Percentiles rank a stretch among this genome's conserved stretches.
Conservation (phyloP, 192 early-diverging fungal species). For the Coemansia javaensis region DNA sequence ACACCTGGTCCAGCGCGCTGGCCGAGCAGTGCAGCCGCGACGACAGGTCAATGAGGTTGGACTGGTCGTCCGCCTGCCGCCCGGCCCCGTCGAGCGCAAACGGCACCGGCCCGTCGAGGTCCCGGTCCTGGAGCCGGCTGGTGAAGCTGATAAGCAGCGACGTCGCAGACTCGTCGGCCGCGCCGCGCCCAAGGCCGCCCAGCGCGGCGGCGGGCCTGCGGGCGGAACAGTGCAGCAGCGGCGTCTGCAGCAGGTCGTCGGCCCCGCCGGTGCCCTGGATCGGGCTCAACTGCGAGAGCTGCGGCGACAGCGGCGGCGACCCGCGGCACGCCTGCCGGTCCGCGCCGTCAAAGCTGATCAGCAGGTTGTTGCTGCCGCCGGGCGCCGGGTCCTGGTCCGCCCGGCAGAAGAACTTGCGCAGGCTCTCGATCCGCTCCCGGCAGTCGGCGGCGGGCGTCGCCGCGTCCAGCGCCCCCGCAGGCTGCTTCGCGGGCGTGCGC, state of each 20-base stretch:
- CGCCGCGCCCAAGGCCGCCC: background rate
- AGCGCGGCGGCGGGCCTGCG: no score
- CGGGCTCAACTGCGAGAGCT: conserved; percentile 29
- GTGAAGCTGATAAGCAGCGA: conserved; percentile 15
- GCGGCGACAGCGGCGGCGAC: conserved; percentile 1
- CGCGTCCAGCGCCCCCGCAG: background rate
- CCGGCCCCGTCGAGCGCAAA: conserved; percentile 18
- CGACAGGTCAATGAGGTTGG: conserved; percentile 29
- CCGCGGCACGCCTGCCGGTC: conserved; percentile 3
- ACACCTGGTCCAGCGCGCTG: conserved; percentile 22
- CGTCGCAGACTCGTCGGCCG: conserved; percentile 1
- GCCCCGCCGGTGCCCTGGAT: conserved; percentile 8
- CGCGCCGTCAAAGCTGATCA: conserved; percentile 14
- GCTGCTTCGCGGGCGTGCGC: conserved; percentile 19
- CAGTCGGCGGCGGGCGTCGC: conserved; percentile 15
- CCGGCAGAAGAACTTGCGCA: conserved; percentile 26
- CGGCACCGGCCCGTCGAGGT: conserved; percentile 11
- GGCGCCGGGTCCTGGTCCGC: background rate
- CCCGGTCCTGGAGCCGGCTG: conserved; percentile 5
- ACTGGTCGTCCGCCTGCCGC: background rate
- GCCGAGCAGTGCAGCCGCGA: conserved; percentile 31
- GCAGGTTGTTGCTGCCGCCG: background rate
- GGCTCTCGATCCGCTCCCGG: conserved; percentile 23
- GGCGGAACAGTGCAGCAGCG: conserved; percentile 15
- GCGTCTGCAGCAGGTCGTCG: conserved; percentile 13